phyloP scores from a whole-genome alignment of 2,329 filamentous ascomycete species.

The Ceratocystis harringtonii region DNA sequence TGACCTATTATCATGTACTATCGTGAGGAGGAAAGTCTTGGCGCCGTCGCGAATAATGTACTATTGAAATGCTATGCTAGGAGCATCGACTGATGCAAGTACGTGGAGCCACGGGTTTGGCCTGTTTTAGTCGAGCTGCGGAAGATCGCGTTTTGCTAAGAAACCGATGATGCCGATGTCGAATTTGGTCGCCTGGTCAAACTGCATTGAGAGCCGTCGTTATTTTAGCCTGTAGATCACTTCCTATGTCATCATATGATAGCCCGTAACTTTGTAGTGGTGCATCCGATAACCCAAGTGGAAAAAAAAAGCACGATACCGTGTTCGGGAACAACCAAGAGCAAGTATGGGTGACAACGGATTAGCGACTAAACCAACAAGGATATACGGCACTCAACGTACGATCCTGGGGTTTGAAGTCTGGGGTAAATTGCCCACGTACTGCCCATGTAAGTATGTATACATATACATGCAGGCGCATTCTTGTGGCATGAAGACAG shows the following conservation, averaged over 20 bases:
- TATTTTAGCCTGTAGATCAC: not conserved
- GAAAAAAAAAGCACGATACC: not conserved
- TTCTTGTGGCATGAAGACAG: not conserved
- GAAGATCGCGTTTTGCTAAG: not conserved
- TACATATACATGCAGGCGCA: not conserved
- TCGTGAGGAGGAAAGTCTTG: not conserved
- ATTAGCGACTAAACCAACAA: not conserved
- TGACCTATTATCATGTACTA: not conserved
- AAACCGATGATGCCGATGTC: not conserved
- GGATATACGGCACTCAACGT: not conserved
- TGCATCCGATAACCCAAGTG: not conserved
- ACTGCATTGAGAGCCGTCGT: not conserved
- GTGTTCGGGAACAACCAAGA: not conserved
- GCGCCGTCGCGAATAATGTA: not conserved
- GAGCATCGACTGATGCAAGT: not conserved
- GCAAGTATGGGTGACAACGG: not conserved
- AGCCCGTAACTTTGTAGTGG: not conserved
- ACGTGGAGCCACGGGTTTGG: not conserved
- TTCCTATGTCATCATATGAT: not conserved
- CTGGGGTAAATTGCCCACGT: not conserved
- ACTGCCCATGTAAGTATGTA: not conserved
- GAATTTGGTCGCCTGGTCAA: not conserved
- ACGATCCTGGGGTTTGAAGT: not conserved
- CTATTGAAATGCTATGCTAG: not conserved
- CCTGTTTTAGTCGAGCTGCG: not conserved